Base-by-base conservation (phyloP, 2,329 filamentous ascomycete species). In the Fusarium luffae region DNA sequence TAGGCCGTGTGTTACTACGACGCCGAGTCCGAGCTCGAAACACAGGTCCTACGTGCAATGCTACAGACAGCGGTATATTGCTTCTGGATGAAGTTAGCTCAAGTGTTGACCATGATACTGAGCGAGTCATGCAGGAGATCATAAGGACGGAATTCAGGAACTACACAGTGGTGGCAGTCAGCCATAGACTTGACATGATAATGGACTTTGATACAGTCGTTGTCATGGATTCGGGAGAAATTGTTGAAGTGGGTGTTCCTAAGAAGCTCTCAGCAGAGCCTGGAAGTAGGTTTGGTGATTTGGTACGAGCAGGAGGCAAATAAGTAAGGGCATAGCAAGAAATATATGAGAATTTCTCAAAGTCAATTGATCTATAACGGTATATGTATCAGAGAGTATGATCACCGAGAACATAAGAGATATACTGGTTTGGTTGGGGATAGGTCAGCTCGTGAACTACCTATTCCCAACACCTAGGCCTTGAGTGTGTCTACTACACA, bases 1-100 rank as follows among this genome's bases (percentile, higher is more conserved):
- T 92, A 3, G 89, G 86, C 0, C 79, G 89, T 1, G 89, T 88
- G 0, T 79, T 91, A 18, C 76, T 91, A 14, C 79, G 84, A 30
- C 58, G 70, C 4, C 69, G 69, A 1, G 55, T 69, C 1, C 59
- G 72, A 21, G 57, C 57, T 8, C 67, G 21, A 21, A 41, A 23
- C 3, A 19, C n/a, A 18, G 23, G 55, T 13, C 63, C 57, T 1
- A n/a, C n/a, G 7, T 16, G 23, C 2, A 14, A 41, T 1, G 63
- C 55, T 32, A 69, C 47, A 21, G 44, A 59, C 23, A 65, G 68
- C 7, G 73, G 73, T 3, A n/a, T 83, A 0, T 44, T 84, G 18
- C 58, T 84, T 4, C 76, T 84, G 3, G 82, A 84, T 25, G 82
- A 84, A 64, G 78, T 83, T 4, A 82, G 78, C 25, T 79, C 78